phyloP scores from a whole-genome alignment of 331 rosid genomes.

The Acacia pycnantha region DNA sequence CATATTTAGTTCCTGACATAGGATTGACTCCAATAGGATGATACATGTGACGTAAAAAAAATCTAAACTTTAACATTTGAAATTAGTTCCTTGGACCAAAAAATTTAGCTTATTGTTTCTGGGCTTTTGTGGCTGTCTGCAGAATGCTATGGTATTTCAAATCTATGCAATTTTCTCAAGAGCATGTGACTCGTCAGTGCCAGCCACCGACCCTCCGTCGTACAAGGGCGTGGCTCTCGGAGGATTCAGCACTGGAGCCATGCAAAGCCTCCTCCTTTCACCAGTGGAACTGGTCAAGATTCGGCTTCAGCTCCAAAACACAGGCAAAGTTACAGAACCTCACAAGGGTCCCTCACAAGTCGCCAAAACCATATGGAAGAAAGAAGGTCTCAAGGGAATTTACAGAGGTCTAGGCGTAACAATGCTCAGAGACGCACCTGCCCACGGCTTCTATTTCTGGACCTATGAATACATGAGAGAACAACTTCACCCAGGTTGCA shows the following conservation, averaged over 20 bases:
- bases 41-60: too few relatives aligned
- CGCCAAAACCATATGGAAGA: constrained; percentile 52
- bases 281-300: constrained; percentile 78
- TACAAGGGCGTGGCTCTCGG: constrained; percentile 71
- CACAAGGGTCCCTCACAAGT: constrained; percentile 50
- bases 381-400: constrained; percentile 68
- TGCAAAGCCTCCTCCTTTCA: constrained; percentile 64
- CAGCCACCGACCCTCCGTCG: constrained; percentile 65
- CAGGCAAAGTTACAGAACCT: constrained; percentile 20
- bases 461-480: constrained; percentile 81
- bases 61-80: too few relatives aligned
- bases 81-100: too few relatives aligned
- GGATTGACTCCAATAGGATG: too few relatives aligned
- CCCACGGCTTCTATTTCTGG: constrained; percentile 72
- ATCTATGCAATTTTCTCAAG: constrained; percentile 68
- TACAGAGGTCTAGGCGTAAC: constrained; percentile 75
- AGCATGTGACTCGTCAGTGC: constrained; percentile 45
- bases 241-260: constrained; percentile 73
- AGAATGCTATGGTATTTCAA: constrained; percentile 94
- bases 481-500: constrained; percentile 78
- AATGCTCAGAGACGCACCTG: constrained; percentile 66
- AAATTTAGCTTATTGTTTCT: background rate
- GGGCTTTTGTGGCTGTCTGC: background rate
- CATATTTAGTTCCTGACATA: too few relatives aligned
- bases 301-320: constrained; percentile 64